Evolutionary conservation across 2,329 filamentous ascomycete genomes (phyloP), one percentile per base, ranked within the genome.

Genomic region (Pseudocercospora pini-densiflorae): DNA sequence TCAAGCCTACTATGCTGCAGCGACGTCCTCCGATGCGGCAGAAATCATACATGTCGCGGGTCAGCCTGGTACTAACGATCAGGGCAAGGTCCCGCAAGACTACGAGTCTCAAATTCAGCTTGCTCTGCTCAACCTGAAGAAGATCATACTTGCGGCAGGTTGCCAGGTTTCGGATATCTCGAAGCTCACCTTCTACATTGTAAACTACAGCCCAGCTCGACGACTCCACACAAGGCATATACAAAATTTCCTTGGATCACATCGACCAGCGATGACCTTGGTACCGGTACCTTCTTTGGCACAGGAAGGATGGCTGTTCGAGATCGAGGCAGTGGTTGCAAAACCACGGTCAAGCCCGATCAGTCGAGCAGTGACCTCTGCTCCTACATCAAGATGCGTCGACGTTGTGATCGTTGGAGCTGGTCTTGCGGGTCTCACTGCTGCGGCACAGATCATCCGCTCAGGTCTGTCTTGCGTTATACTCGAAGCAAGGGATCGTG

Each of bases 121-220:
- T 16, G 61, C 61, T 21, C 51, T 63, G 21, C 31, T 62, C 27
- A 62, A 62, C 19, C 21, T 62, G 49, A 49, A 36, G 27, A 23
- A 36, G 29, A 55, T 62, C 49, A 49, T 62, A 29, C 33, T 69
- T 14, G 75, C 78, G 2, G 77, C 79, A 0, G 79, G 80, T 0
- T 76, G 80, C 5, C 68, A 69, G 1, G 68, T 80, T 12, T 68
- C 71, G 4, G 75, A 83, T 63, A 79, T 84, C 23, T 73, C 76
- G 12, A 82, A 83, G 65, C 70, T 84, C 9, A 81, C 74, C 0
- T 65, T 82, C 19, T 82, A 79, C 62, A 81, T 84, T 49, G 82
- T 84, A 64, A 72, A 81, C 68, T 84, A 84, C 65, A 76, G 82
- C 59, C 72, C 79, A 0, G 62, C 68, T 3, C 71, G 77, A 1